These are phyloP conservation scores for Cyclostephanos tholiformis DNA, from an alignment of 108 stramenopile species.

Conservation along the genomic window DNA sequence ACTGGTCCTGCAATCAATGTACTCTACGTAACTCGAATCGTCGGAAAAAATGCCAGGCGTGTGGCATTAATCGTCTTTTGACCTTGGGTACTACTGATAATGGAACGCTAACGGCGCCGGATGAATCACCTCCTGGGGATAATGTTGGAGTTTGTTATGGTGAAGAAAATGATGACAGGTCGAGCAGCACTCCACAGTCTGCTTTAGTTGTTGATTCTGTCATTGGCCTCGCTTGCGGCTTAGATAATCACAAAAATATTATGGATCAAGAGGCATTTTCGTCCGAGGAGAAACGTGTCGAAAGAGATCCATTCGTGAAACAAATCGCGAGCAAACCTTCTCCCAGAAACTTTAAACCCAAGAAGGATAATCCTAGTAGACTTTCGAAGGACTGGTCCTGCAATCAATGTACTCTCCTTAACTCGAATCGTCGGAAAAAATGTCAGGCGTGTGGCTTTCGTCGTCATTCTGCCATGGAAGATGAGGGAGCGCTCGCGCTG, in stretches of 20 bases:
- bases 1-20: slow-evolving; percentile 39
- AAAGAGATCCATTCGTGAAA: neutral
- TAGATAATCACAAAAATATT: neutral
- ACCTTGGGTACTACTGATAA: slow-evolving; percentile 12
- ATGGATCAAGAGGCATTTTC: neutral
- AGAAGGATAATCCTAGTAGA: neutral
- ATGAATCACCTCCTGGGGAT: slow-evolving; percentile 4
- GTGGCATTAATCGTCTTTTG: slow-evolving; percentile 27
- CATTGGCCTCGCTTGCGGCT: too few species aligned
- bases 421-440: slow-evolving; percentile 35
- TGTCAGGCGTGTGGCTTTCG: slow-evolving; percentile 39
- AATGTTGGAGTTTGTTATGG: slow-evolving; percentile 1
- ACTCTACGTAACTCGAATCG: slow-evolving; percentile 36
- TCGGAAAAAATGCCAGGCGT: slow-evolving; percentile 39
- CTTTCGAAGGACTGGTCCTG: slow-evolving; percentile 29
- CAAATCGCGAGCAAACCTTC: neutral
- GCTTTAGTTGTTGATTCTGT: too few species aligned
- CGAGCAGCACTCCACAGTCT: neutral
- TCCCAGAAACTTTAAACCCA: neutral
- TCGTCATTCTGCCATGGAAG: slow-evolving; percentile 14
- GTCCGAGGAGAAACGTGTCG: neutral
- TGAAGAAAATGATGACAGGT: neutral
- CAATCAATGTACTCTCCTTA: slow-evolving; percentile 35
- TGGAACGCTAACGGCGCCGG: slow-evolving; percentile 17
- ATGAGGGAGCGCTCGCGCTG: slow-evolving; percentile 17